Evolutionary conservation across 768 basidiomycete genomes (phyloP).

Genomic region (Boletus vermiculosoides): DNA sequence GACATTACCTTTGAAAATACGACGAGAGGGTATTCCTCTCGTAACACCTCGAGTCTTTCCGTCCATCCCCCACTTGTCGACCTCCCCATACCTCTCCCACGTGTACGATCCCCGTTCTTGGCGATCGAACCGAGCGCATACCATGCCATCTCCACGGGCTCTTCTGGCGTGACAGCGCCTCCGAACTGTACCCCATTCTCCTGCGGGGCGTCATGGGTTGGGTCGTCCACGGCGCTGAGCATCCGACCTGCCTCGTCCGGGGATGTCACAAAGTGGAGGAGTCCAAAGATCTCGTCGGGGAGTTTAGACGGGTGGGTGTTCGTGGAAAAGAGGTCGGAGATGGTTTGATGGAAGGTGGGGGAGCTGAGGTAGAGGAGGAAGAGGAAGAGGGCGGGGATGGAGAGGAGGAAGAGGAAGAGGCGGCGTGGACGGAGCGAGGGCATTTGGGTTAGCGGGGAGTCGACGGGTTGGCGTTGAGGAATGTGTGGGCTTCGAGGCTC

Average conservation of each 20-base stretch:
- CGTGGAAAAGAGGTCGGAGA: constrained; percentile 37
- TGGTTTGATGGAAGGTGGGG: constrained; percentile 34
- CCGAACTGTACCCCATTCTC: constrained; percentile 7
- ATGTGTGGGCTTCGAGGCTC: background rate
- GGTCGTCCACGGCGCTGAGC: constrained; percentile 22
- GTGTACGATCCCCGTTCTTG: background rate
- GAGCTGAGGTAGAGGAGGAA: constrained; percentile 41
- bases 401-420: constrained; percentile 37
- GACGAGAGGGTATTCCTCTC: constrained; percentile 58
- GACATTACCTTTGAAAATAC: constrained; percentile 76
- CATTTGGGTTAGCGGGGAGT: constrained; percentile 1
- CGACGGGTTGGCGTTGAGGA: background rate
- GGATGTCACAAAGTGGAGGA: constrained; percentile 64
- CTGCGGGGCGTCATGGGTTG: background rate
- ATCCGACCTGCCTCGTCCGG: constrained; percentile 22
- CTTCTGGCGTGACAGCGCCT: constrained; percentile 44
- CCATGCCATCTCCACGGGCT: constrained; percentile 48
- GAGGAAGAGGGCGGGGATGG: constrained; percentile 36
- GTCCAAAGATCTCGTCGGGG: constrained; percentile 63
- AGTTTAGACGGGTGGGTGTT: constrained; percentile 40
- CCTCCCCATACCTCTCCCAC: constrained; percentile 21
- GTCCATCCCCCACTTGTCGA: constrained; percentile 40
- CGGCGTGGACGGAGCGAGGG: constrained; percentile 44
- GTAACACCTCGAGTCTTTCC: constrained; percentile 40
- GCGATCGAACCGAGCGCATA: constrained; percentile 48